phyloP scores from a whole-genome alignment of 2,329 filamentous ascomycete species.

The Fusarium sp. region DNA sequence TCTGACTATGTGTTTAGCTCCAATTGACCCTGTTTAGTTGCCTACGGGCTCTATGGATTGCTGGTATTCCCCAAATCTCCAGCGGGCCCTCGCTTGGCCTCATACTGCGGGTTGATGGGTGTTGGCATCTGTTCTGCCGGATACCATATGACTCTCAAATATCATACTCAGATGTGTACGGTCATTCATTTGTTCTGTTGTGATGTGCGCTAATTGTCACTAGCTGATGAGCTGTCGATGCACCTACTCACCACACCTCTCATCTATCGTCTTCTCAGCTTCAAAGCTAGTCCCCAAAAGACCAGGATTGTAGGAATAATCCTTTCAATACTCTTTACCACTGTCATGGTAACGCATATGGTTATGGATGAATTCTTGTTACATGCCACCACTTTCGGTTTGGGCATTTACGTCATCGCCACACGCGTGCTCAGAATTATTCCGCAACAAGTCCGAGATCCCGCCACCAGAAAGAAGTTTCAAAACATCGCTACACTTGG shows the following conservation, averaged over 20 bases:
- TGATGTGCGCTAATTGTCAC: neutral
- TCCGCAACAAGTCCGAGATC: constrained; percentile 52
- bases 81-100: constrained; percentile 50
- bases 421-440: constrained; percentile 52
- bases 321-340: constrained; percentile 45
- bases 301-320: constrained; percentile 45
- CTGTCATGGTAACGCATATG: constrained; percentile 60
- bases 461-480: constrained; percentile 33
- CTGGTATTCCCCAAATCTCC: constrained; percentile 29
- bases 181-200: rapidly evolving
- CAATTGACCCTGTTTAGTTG: constrained; percentile 48
- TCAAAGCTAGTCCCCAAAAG: constrained; percentile 48
- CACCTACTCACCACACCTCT: constrained; percentile 60
- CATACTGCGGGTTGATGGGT: constrained; percentile 58
- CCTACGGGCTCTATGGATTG: constrained; percentile 59
- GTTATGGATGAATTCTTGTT: constrained; percentile 60
- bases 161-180: constrained; percentile 56
- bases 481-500: constrained; percentile 41
- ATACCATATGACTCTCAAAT: constrained; percentile 56
- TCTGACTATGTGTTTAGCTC: rapidly evolving
- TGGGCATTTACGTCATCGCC: constrained; percentile 55
- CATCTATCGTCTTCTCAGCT: constrained; percentile 58
- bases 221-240: constrained; percentile 59
- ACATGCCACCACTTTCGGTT: constrained; percentile 55
- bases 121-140: constrained; percentile 53